phyloP scores from a whole-genome alignment of 2,329 filamentous ascomycete genomes.

The Cercospora berteroae region DNA sequence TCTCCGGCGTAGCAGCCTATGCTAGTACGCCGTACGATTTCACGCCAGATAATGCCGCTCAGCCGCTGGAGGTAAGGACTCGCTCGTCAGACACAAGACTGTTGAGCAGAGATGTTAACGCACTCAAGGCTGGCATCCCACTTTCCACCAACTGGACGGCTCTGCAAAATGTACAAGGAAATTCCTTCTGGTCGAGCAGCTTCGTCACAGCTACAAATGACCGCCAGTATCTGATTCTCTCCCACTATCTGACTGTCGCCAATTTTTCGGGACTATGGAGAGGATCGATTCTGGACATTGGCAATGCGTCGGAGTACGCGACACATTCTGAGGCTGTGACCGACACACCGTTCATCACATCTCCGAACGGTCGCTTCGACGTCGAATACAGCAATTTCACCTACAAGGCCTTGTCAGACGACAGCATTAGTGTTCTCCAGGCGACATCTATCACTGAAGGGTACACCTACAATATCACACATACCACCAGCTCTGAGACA shows the following conservation, averaged over 20 bases:
- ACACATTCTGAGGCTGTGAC: not conserved
- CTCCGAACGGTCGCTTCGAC: not conserved
- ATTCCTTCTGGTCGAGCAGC: not conserved
- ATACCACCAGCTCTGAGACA: not conserved
- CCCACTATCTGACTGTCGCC: not conserved
- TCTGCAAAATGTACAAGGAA: not conserved
- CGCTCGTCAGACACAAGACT: no score
- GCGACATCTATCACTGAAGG: not conserved
- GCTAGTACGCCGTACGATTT: not conserved
- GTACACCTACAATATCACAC: not conserved
- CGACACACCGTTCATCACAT: not conserved
- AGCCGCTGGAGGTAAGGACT: not conserved
- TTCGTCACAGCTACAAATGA: not conserved
- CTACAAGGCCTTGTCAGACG: not conserved
- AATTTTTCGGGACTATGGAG: not conserved
- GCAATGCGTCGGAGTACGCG: not conserved
- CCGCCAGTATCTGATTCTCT: not conserved
- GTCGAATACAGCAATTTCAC: not conserved
- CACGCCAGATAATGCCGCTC: not conserved
- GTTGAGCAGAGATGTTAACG: no score
- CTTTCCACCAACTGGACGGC: not conserved
- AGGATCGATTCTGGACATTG: not conserved
- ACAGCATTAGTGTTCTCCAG: not conserved
- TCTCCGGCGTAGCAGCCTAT: not conserved
- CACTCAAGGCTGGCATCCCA: not conserved